Percentiles rank a stretch among this genome's conserved stretches.
phyloP scores from a whole-genome alignment of 345 rosid species.

The Geranium rotundifolium region DNA sequence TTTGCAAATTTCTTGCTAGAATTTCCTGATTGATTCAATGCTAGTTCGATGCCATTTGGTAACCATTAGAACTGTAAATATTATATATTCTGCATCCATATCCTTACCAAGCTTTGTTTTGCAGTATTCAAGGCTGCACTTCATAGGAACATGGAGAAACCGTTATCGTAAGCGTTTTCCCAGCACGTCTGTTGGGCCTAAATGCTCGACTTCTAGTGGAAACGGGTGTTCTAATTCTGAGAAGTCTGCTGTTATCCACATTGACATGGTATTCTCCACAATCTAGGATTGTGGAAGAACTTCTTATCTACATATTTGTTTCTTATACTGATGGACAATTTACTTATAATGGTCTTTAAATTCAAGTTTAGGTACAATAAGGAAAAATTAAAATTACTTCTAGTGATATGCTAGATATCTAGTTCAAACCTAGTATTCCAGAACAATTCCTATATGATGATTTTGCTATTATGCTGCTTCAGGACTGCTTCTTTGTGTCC shows the following conservation, averaged over 20 bases:
- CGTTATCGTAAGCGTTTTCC: constrained; percentile 73
- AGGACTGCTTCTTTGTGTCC: constrained; percentile 94
- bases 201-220: constrained; percentile 22
- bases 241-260: constrained; percentile 47
- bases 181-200: constrained; percentile 23
- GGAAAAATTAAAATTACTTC: background rate
- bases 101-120: constrained; percentile 10
- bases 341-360: constrained; percentile 1
- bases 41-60: background rate
- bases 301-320: constrained; percentile 1
- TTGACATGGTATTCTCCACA: constrained; percentile 63
- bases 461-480: constrained; percentile 22
- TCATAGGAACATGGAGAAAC: constrained; percentile 96
- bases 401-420: background rate
- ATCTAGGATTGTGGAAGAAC: constrained; percentile 4
- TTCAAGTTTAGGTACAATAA: background rate
- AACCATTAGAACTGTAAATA: background rate
- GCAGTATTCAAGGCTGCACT: constrained; percentile 93
- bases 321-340: background rate
- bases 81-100: background rate
- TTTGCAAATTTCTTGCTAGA: background rate
- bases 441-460: background rate
- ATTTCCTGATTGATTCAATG: background rate
- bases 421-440: background rate
- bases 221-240: constrained; percentile 25